Evolutionary conservation across 352 stramenopile species (phyloP).

Genomic region (Phytophthora cajani): DNA sequence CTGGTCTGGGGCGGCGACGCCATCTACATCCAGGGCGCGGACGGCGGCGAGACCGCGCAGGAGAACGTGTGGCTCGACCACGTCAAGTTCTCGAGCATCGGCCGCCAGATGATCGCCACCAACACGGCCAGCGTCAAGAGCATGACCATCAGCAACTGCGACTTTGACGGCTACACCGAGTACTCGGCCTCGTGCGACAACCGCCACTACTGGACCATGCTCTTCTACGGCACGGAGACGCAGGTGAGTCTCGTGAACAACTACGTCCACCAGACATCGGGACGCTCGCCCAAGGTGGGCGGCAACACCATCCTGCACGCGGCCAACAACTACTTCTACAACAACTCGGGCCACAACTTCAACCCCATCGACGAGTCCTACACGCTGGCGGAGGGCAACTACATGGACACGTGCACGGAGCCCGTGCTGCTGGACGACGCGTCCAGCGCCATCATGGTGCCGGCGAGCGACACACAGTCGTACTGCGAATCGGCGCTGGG

Average conservation of each 20-base stretch:
- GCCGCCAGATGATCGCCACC: conserved; percentile 44
- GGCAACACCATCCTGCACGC: conserved; percentile 32
- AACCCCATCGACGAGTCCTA: conserved; percentile 25
- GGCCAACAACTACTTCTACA: conserved; percentile 40
- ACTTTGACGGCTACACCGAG: conserved; percentile 49
- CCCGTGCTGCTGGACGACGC: conserved; percentile 22
- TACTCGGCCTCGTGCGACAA: conserved; percentile 46
- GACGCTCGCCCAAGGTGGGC: conserved; percentile 35
- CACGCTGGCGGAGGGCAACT: conserved; percentile 34
- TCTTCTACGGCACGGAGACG: conserved; percentile 49
- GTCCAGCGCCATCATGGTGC: conserved; percentile 25
- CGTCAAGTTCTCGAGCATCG: conserved; percentile 29
- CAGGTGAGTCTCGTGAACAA: conserved; percentile 37
- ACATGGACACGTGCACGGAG: conserved; percentile 37
- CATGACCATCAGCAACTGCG: conserved; percentile 53
- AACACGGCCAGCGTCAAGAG: conserved; percentile 38
- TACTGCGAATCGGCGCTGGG: conserved; percentile 21
- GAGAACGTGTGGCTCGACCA: conserved; percentile 26
- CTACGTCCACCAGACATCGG: conserved; percentile 32
- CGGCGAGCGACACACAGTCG: conserved; percentile 22
- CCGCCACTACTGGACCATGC: conserved; percentile 58
- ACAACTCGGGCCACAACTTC: conserved; percentile 30
- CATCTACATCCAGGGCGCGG: conserved; percentile 36
- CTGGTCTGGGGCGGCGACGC: conserved; percentile 36
- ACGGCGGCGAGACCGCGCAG: conserved; percentile 23